These are phyloP conservation scores for Aspergillus egyptiacus DNA, from an alignment of 495 filamentous ascomycete genomes.

Conservation along the genomic window DNA sequence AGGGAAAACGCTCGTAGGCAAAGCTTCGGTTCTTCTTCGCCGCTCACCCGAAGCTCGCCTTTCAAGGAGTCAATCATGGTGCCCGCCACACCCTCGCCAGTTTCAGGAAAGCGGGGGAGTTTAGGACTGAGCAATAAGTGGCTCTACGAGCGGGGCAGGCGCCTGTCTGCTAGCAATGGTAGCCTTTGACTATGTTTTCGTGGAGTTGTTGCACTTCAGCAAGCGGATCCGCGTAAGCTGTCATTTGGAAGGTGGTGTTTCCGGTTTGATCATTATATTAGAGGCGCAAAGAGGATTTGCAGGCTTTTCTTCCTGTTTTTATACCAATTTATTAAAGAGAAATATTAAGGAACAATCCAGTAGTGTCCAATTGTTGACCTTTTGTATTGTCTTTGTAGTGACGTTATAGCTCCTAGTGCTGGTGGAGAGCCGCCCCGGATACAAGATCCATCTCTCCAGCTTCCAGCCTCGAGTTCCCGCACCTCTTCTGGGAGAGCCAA, in stretches of 20 bases:
- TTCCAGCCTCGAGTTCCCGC: conserved; percentile 10
- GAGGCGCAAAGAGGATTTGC: conserved; percentile 10
- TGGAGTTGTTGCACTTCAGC: conserved; percentile 11
- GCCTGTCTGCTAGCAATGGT: conserved; percentile 40
- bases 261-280: conserved; percentile 8
- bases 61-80: conserved; percentile 39
- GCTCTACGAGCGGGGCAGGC: conserved; percentile 72
- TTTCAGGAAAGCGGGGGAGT: conserved; percentile 56
- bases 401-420: background rate
- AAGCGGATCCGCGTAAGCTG: conserved; percentile 12
- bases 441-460: background rate
- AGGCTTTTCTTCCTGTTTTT: background rate
- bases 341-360: background rate
- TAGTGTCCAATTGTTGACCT: background rate
- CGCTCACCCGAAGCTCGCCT: conserved; percentile 40
- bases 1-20: conserved; percentile 49
- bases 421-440: background rate
- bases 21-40: conserved; percentile 52
- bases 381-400: conserved; percentile 2
- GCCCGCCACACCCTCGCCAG: conserved; percentile 59
- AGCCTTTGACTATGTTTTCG: conserved; percentile 21
- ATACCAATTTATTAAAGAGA: background rate
- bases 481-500: conserved; percentile 19
- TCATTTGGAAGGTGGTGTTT: conserved; percentile 2
- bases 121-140: conserved; percentile 81